These are phyloP conservation scores for Leccinum fibrillosum DNA, from an alignment of 768 basidiomycete species.

Conservation along the genomic window DNA sequence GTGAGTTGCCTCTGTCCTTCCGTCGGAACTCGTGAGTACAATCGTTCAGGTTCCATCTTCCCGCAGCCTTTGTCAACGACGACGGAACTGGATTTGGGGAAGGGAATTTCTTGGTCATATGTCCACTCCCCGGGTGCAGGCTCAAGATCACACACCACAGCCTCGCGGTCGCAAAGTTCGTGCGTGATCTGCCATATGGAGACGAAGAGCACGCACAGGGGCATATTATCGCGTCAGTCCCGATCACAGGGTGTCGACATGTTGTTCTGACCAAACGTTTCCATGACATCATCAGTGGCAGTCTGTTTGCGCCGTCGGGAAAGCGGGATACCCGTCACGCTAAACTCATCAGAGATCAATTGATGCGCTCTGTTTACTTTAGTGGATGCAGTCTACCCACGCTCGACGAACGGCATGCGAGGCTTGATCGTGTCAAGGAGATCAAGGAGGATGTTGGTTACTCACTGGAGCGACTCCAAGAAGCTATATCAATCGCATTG, in stretches of 20 bases:
- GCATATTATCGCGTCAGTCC: conserved; percentile 36
- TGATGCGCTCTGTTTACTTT: conserved; percentile 22
- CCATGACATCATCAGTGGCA: conserved; percentile 28
- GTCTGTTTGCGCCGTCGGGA: conserved; percentile 30
- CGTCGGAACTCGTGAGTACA: neutral
- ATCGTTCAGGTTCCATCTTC: neutral
- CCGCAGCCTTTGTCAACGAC: conserved; percentile 39
- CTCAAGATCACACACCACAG: conserved; percentile 40
- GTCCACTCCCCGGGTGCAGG: conserved; percentile 37
- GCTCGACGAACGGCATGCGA: conserved; percentile 19
- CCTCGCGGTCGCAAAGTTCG: conserved; percentile 43
- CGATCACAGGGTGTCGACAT: conserved; percentile 3
- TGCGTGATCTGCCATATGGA: conserved; percentile 34
- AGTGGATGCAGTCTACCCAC: conserved; percentile 1
- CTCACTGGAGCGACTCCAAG: conserved; percentile 21
- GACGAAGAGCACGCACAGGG: conserved; percentile 12
- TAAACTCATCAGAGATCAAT: conserved; percentile 26
- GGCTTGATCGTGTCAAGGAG: conserved; percentile 23
- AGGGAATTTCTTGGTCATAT: conserved; percentile 35
- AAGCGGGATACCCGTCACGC: conserved; percentile 27
- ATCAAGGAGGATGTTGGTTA: conserved; percentile 27
- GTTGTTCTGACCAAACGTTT: neutral
- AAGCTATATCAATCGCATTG: conserved; percentile 19
- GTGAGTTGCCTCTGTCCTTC: conserved; percentile 23
- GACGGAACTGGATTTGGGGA: conserved; percentile 49